A percentile compares a stretch with the other conserved stretches of the same genome.
Conservation (phyloP, 352 stramenopile species). For the Peronospora tabacina region DNA sequence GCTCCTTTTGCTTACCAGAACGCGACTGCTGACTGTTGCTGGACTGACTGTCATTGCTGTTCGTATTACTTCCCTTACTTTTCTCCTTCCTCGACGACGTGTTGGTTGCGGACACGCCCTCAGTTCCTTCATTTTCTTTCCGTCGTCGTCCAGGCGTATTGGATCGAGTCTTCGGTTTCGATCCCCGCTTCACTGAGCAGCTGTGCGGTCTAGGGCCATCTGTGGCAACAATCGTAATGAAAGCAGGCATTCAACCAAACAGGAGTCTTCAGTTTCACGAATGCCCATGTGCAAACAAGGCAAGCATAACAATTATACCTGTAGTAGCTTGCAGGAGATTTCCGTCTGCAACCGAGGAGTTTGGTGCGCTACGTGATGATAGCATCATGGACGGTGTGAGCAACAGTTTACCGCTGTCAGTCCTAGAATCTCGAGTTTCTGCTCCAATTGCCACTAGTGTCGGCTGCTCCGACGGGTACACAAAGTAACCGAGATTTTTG, state of each 20-base stretch:
- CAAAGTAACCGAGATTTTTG: constrained; percentile 75
- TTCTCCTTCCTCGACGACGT: constrained; percentile 29
- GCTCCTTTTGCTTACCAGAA: constrained; percentile 40
- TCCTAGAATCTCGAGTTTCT: constrained; percentile 15
- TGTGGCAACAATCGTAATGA: constrained; percentile 14
- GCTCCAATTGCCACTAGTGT: constrained; percentile 8
- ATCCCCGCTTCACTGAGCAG: constrained; percentile 42
- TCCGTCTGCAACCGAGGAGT: constrained; percentile 19
- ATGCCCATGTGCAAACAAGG: constrained; percentile 3
- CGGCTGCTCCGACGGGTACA: constrained; percentile 54
- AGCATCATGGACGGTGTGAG: constrained; percentile 73
- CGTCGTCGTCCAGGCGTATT: constrained; percentile 33
- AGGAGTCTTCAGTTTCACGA: constrained; percentile 12
- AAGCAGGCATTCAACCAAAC: constrained; percentile 13
- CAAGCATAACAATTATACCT: constrained; percentile 26
- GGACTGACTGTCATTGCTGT: constrained; percentile 14
- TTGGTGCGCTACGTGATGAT: constrained; percentile 55
- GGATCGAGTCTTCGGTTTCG: constrained; percentile 35
- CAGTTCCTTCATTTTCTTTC: constrained; percentile 37
- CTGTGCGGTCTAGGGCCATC: constrained; percentile 29
- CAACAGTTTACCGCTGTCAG: constrained; percentile 37
- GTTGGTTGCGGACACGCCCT: constrained; percentile 10
- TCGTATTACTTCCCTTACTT: constrained; percentile 29
- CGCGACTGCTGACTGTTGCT: constrained; percentile 21
- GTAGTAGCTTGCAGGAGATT: constrained; percentile 6